Percentiles rank a stretch among this genome's conserved stretches.
Conservation (phyloP, 1,284 basidiomycete species). For the Irpex sp. region DNA sequence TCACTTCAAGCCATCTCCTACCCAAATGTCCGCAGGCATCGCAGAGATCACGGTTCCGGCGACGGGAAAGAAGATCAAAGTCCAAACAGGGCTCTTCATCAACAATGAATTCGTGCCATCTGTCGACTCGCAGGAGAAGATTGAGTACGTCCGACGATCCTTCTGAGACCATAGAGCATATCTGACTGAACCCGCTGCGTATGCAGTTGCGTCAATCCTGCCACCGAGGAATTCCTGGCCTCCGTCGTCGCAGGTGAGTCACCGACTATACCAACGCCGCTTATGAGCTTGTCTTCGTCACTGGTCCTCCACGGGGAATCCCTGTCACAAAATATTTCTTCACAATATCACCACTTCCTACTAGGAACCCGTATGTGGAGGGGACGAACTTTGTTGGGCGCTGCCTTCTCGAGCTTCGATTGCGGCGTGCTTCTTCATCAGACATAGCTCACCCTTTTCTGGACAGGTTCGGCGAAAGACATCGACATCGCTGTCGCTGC, state of each 20-base stretch:
- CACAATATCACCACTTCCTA: too few species aligned
- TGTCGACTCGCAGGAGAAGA: conserved; percentile 53
- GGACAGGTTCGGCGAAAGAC: conserved; percentile 67
- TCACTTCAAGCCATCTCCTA: conserved; percentile 5
- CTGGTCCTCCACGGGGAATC: background rate
- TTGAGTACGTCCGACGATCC: conserved; percentile 42
- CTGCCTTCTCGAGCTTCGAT: too few species aligned
- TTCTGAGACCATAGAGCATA: background rate
- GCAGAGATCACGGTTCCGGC: conserved; percentile 24
- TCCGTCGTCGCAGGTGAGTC: conserved; percentile 61
- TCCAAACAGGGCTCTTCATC: conserved; percentile 88
- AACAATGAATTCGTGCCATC: conserved; percentile 82
- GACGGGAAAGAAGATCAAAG: conserved; percentile 48
- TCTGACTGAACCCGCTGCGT: conserved; percentile 6
- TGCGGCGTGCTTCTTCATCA: too few species aligned
- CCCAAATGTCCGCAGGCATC: conserved; percentile 22
- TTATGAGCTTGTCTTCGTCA: background rate
- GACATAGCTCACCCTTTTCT: background rate
- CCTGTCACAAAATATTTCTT: too few species aligned
- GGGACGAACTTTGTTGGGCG: too few species aligned
- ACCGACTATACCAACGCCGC: background rate
- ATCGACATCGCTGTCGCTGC: conserved; percentile 82
- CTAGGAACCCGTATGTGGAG: too few species aligned
- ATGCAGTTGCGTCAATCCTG: conserved; percentile 63
- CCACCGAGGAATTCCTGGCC: conserved; percentile 70